Evolutionary conservation across 768 basidiomycete species (phyloP).

Genomic region (Pleurotus tuoliensis): DNA sequence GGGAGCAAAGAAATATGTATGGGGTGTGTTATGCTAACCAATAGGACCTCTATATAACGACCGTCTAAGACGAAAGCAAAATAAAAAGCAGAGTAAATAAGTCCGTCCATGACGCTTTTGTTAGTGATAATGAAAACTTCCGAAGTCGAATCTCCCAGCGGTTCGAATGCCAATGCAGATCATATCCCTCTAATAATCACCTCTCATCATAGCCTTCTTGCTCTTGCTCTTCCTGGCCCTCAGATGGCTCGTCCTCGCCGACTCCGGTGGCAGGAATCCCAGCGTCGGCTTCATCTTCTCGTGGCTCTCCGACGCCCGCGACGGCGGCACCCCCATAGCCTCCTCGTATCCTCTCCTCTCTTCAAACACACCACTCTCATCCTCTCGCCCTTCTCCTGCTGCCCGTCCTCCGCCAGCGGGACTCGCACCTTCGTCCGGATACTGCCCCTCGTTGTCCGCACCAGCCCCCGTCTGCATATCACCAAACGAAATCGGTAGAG

Average conservation of each 20-base stretch:
- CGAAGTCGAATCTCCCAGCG: background rate
- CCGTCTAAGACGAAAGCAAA: no score
- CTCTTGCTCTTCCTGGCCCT: constrained; percentile 39
- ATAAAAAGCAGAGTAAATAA: no score
- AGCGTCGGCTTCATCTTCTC: constrained; percentile 35
- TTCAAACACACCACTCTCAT: background rate
- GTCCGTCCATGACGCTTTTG: no score
- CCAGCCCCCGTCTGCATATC: constrained; percentile 24
- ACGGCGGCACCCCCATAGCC: constrained; percentile 6
- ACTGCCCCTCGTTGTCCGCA: constrained; percentile 7
- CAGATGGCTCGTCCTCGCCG: constrained; percentile 28
- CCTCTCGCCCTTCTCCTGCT: background rate
- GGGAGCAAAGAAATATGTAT: no score
- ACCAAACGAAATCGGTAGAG: constrained; percentile 55
- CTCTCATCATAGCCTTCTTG: constrained; percentile 35
- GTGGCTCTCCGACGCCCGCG: constrained; percentile 15
- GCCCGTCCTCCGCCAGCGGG: no score
- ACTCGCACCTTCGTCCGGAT: background rate
- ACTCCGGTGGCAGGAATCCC: constrained; percentile 44
- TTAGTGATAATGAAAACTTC: no score
- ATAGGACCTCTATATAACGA: no score
- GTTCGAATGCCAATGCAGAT: background rate
- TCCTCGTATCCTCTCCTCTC: constrained; percentile 6
- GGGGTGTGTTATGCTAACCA: no score
- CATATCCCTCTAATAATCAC: constrained; percentile 5